Evolutionary conservation across 352 stramenopile species (phyloP).

Genomic region (Pythium pyrilobum): DNA sequence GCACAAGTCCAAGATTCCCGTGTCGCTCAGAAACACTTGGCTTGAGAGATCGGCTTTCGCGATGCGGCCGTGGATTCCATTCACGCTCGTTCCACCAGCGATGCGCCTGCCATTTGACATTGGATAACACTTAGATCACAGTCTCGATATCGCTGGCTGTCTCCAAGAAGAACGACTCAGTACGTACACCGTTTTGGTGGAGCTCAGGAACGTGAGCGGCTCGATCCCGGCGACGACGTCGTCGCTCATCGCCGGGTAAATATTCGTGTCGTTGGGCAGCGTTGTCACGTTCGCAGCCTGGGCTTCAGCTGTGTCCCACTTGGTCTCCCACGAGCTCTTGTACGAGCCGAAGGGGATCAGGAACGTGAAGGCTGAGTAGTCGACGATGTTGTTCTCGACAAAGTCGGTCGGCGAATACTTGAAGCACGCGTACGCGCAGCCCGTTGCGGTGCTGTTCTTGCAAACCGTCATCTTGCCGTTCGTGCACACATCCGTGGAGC

Average conservation of each 20-base stretch:
- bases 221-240: constrained; percentile 15
- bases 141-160: neutral
- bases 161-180: neutral
- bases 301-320: constrained; percentile 22
- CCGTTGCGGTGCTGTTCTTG: constrained; percentile 2
- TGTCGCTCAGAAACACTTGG: constrained; percentile 28
- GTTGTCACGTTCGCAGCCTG: constrained; percentile 5
- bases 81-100: constrained; percentile 37
- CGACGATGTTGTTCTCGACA: constrained; percentile 33
- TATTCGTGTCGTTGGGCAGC: constrained; percentile 9
- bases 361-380: constrained; percentile 47
- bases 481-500: neutral
- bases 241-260: constrained; percentile 12
- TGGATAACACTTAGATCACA: neutral
- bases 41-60: constrained; percentile 30
- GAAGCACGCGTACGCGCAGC: constrained; percentile 52
- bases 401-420: constrained; percentile 34
- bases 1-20: constrained; percentile 37
- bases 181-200: constrained; percentile 19
- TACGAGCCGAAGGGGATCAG: constrained; percentile 47
- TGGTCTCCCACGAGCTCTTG: constrained; percentile 40
- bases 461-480: neutral
- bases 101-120: constrained; percentile 27
- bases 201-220: constrained; percentile 15
- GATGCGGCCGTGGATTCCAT: constrained; percentile 38